Evolutionary conservation across 768 basidiomycete species (phyloP).

Genomic region (Leccinum uliginosum): DNA sequence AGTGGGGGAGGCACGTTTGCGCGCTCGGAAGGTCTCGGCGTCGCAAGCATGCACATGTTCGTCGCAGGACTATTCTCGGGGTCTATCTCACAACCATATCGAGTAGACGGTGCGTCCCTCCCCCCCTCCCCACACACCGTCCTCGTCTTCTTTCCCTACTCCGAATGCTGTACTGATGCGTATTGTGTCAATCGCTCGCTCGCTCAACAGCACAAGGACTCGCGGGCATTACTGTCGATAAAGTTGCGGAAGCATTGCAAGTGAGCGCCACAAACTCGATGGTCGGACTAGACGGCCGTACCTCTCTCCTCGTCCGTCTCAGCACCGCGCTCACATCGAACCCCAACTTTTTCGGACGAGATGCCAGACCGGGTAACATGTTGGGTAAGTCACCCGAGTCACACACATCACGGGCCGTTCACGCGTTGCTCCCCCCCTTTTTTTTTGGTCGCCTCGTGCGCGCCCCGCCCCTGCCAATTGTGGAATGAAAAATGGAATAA

Average conservation of each 20-base stretch:
- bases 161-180: constrained; percentile 9
- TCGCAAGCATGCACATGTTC: constrained; percentile 92
- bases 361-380: constrained; percentile 77
- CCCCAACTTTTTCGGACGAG: constrained; percentile 66
- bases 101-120: constrained; percentile 69
- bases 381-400: constrained; percentile 46
- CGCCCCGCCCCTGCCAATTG: not conserved
- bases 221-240: constrained; percentile 53
- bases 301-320: constrained; percentile 70
- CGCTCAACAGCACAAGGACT: constrained; percentile 61
- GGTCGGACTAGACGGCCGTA: constrained; percentile 85
- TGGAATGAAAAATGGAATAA: not conserved
- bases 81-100: constrained; percentile 47
- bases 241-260: constrained; percentile 70
- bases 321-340: constrained; percentile 62
- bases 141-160: not conserved
- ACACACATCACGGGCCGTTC: not conserved
- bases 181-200: not conserved
- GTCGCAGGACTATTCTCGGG: constrained; percentile 76
- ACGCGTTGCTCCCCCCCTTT: not conserved
- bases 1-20: constrained; percentile 48
- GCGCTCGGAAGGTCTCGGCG: constrained; percentile 80
- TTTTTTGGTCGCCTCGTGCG: not conserved
- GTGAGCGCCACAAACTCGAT: constrained; percentile 76
- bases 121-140: not conserved